Evolutionary conservation across 2,329 filamentous ascomycete genomes (phyloP).

Genomic region (Neodidymelliopsis sp.): DNA sequence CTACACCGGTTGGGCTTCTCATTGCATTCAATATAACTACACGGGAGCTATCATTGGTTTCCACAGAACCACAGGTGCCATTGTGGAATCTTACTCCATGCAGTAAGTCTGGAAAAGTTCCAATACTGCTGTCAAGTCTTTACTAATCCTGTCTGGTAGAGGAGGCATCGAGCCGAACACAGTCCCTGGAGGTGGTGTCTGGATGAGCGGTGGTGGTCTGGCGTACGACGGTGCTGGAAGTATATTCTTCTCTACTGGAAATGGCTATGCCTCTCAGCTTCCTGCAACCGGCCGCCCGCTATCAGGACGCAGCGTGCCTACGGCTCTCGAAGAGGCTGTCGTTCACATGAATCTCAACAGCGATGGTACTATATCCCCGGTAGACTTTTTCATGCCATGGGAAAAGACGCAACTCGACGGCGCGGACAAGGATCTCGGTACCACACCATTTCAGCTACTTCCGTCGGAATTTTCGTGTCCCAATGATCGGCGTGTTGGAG

Average conservation of each 20-base stretch:
- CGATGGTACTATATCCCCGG: slow-evolving; percentile 53
- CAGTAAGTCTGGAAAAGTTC: neutral
- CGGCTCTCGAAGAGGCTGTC: slow-evolving; percentile 58
- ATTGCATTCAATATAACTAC: slow-evolving; percentile 61
- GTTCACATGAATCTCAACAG: slow-evolving; percentile 58
- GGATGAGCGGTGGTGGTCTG: slow-evolving; percentile 60
- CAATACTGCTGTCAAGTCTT: neutral
- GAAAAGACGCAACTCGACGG: slow-evolving; percentile 60
- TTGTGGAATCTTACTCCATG: slow-evolving; percentile 55
- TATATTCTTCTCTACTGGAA: slow-evolving; percentile 59
- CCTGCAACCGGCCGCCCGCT: slow-evolving; percentile 50
- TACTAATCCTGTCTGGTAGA: slow-evolving; percentile 30
- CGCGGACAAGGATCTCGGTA: slow-evolving; percentile 59
- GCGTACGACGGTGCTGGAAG: slow-evolving; percentile 57
- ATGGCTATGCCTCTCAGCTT: slow-evolving; percentile 59
- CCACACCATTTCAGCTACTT: slow-evolving; percentile 55
- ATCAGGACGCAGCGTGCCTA: slow-evolving; percentile 55
- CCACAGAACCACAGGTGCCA: slow-evolving; percentile 55
- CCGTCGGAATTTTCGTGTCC: slow-evolving; percentile 56
- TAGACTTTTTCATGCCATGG: slow-evolving; percentile 61
- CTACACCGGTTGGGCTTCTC: slow-evolving; percentile 60
- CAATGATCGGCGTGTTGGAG: slow-evolving; percentile 56
- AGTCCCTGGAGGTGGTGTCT: slow-evolving; percentile 54
- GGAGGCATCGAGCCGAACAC: slow-evolving; percentile 53
- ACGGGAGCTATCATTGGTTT: slow-evolving; percentile 60